Evolutionary conservation across 106 monocot genomes (phyloP).

Genomic region (Vanilla planifolia): DNA sequence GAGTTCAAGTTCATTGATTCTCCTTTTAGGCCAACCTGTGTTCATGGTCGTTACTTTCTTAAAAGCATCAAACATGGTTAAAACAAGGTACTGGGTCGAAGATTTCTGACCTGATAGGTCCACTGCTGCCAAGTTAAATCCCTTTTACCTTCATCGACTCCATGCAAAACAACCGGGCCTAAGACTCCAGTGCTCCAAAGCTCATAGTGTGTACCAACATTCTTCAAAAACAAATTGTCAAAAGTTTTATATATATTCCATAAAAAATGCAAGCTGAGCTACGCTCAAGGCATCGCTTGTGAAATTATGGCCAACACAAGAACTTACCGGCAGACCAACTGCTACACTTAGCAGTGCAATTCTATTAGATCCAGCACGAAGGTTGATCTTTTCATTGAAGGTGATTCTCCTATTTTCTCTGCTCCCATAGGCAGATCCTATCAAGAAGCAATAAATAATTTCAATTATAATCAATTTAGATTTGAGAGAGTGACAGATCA

Average conservation of each 20-base stretch:
- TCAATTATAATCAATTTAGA: constrained; percentile 4
- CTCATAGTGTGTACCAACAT: constrained; percentile 87
- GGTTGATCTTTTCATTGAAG: constrained; percentile 57
- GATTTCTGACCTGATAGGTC: constrained; percentile 71
- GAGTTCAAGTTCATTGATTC: constrained; percentile 89
- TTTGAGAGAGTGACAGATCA: background rate
- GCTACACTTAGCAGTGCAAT: constrained; percentile 92
- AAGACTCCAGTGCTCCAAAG: constrained; percentile 91
- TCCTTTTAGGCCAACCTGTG: constrained; percentile 78
- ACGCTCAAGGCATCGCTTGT: background rate
- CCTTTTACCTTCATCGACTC: constrained; percentile 70
- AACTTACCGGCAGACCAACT: constrained; percentile 79
- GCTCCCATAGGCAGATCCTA: constrained; percentile 87
- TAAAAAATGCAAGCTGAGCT: background rate
- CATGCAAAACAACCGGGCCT: constrained; percentile 81
- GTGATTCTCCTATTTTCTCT: constrained; percentile 61
- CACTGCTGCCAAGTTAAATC: constrained; percentile 93
- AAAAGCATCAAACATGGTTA: too few relatives aligned
- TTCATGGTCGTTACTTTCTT: background rate
- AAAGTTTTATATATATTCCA: background rate
- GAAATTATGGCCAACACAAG: background rate
- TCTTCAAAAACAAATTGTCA: constrained; percentile 32
- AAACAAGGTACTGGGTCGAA: background rate
- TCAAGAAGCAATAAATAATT: background rate
- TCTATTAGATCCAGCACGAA: constrained; percentile 85